Conservation (phyloP, 805 yeast genomes). For the Spathaspora sp. region DNA sequence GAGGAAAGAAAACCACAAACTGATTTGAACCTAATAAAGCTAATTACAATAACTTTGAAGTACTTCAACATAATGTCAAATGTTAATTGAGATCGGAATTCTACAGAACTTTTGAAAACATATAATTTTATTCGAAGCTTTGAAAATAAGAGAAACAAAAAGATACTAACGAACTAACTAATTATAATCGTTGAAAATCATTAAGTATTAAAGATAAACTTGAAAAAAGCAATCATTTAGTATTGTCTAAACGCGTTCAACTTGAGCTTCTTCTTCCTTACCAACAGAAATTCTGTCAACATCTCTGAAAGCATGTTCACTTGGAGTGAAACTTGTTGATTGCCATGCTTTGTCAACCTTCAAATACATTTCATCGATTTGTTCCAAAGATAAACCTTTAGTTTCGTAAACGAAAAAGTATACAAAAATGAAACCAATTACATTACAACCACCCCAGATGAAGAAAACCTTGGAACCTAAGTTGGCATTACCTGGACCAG, state of each 20-base stretch:
- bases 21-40: too few relatives aligned
- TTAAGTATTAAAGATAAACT: too few relatives aligned
- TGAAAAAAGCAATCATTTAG: neutral
- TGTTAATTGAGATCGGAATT: too few relatives aligned
- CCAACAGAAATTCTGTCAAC: conserved; percentile 17
- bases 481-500: conserved; percentile 36
- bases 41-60: too few relatives aligned
- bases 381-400: conserved; percentile 40
- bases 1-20: too few relatives aligned
- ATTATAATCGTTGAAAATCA: too few relatives aligned
- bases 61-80: too few relatives aligned
- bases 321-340: conserved; percentile 28
- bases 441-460: conserved; percentile 41
- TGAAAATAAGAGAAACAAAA: too few relatives aligned
- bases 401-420: conserved; percentile 35
- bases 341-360: conserved; percentile 30
- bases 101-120: too few relatives aligned
- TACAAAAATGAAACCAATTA: conserved; percentile 29
- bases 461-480: conserved; percentile 39
- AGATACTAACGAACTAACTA: too few relatives aligned
- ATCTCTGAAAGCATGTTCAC: conserved; percentile 33
- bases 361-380: conserved; percentile 38
- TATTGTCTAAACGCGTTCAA: conserved; percentile 3
- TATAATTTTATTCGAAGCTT: too few relatives aligned
- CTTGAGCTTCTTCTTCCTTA: conserved; percentile 5